Base-by-base conservation (phyloP, 805 yeast genomes). In the Pichia nakasei region DNA sequence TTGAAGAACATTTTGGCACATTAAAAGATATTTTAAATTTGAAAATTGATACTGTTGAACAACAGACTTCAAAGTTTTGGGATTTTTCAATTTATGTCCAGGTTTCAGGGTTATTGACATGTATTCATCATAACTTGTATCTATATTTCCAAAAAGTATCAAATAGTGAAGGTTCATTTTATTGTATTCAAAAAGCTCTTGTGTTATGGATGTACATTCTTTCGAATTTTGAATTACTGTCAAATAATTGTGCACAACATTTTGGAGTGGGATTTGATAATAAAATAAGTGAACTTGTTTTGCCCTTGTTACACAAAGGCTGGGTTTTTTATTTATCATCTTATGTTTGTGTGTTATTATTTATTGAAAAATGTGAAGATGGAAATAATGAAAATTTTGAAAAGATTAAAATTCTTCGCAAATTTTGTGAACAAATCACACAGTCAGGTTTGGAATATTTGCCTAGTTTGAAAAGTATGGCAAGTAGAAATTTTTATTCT, bases 401-500 rank as follows among this genome's bases (percentile, higher is more conserved):
- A n/a, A 39, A 33, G 5, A 18, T 21, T 26, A 17, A 19, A n/a
- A 7, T 39, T 18, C 20, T 44, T 4, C 20, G 20, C 12, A 40
- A 26, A 20, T 20, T 33, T 9, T 22, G 24, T 19, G 27, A 37
- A 5, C 27, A 24, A 6, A 26, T 65, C 39, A 57, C 57, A 6
- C 71, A 70, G 44, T 66, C 69, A 68, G 67, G 65, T 31, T 54
- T 58, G 22, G 37, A 26, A 17, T 75, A 73, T 50, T 61, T 52
- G 48, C 56, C 46, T 39, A 72, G 61, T 51, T 68, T 46, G 59
- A 68, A 63, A 18, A 66, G 67, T 34, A 60, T 82, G 31, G 75
- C 85, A 19, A 67, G 64, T 22, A 69, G 77, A 49, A 82, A 80
- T 55, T 78, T 76, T 46, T 80, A 79, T 55, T 83, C 87, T 2